Evolutionary conservation across 2,329 filamentous ascomycete genomes (phyloP), one percentile per base, ranked within the genome.

Genomic region (Coniochaeta ligniaria): DNA sequence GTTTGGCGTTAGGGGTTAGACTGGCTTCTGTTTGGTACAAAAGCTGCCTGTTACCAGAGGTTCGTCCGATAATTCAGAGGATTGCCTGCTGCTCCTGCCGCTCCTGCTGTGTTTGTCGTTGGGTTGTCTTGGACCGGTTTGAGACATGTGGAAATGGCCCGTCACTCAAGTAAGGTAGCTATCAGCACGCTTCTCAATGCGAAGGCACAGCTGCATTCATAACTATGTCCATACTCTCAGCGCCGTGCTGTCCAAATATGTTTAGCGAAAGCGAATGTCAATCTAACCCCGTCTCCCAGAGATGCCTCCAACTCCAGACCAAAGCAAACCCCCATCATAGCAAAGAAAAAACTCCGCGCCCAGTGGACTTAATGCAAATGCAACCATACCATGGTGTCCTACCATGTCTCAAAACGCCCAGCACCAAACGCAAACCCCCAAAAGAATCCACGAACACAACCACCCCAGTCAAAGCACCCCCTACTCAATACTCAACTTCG

Each of bases 401-500:
- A 20, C 38, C 17, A 31, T 31, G 28, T 31, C 28, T 31, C 28
- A 31, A 31, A 9, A 31, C 5, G 28, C 3, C 38, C 16, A 41
- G 11, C n/a, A 20, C 17, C 38, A 17, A 41, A 20, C 28, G 28
- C 38, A 41, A 41, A 20, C 9, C 38, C 38, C 38, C 3, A n/a
- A 41, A 41, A 31, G 12, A n/a, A 52, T 52, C 6, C 4, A 22
- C 2, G 7, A 24, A 14, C 20, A n/a, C 11, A 47, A 26, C 22
- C 43, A 47, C 43, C 43, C 20, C 22, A 31, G 28, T 20, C 20
- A 6, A 47, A 24, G 8, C 20, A 11, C 20, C 24, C 26, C 16
- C 62, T 77, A 96, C 73, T 97, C 93, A 69, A 97, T 96, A 73
- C 91, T 96, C 90, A 98, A 95, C 68, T 94, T 92, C 89, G 96